A percentile compares a stretch with the other conserved stretches of the same genome.
Conservation (phyloP, 139 green algal genomes). For the Chlamydomonas sp. region DNA sequence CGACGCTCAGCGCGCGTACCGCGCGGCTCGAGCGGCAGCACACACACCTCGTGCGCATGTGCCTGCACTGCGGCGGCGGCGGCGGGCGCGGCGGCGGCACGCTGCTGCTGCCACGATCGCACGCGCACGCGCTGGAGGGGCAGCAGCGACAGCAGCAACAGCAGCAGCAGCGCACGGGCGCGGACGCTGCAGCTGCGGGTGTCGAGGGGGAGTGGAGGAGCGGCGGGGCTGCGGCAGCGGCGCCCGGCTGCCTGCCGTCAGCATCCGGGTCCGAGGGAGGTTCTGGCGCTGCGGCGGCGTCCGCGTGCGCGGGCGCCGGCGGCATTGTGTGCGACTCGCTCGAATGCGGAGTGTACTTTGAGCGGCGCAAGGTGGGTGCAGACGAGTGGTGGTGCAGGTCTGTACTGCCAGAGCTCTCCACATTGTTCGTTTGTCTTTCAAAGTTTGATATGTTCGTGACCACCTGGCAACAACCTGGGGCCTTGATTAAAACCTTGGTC, state of each 20-base stretch:
- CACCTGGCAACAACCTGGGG: too few species aligned
- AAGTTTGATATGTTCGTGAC: too few species aligned
- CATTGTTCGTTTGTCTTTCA: too few species aligned
- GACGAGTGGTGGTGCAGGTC: too few species aligned
- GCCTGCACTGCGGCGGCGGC: constrained; percentile 67
- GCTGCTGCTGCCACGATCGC: too few species aligned
- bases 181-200: background rate
- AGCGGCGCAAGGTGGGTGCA: constrained; percentile 70
- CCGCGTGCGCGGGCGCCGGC: background rate
- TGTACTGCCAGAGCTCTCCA: too few species aligned
- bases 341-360: constrained; percentile 87
- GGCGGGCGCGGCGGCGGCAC: constrained; percentile 26
- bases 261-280: background rate
- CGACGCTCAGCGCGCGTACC: constrained; percentile 31
- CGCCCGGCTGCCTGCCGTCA: background rate
- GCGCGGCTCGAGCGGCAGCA: constrained; percentile 55
- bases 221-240: background rate
- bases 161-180: too few species aligned
- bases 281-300: background rate
- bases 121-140: too few species aligned
- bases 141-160: too few species aligned
- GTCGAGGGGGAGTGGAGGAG: background rate
- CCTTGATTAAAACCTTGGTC: too few species aligned
- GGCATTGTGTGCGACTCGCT: constrained; percentile 77
- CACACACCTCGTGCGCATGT: constrained; percentile 58